Conservation (phyloP, 345 rosid genomes). For the Gossypioides kirkii region DNA sequence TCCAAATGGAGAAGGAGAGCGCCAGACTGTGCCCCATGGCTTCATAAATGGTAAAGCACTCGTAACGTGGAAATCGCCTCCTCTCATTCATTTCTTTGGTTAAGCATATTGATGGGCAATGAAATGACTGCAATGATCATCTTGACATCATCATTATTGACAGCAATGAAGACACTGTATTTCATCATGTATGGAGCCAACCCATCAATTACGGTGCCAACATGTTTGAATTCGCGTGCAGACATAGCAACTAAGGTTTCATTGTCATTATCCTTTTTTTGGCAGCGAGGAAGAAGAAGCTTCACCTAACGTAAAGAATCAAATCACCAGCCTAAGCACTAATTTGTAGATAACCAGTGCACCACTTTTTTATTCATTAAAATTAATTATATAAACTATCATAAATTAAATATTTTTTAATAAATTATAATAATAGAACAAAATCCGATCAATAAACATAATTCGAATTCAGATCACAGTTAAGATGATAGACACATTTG, state of each 20-base stretch:
- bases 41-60: neutral
- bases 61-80: neutral
- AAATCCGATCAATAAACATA: too few relatives aligned
- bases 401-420: too few relatives aligned
- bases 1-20: neutral
- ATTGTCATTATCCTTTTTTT: slow-evolving; percentile 8
- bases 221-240: slow-evolving; percentile 15
- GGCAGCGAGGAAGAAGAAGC: neutral
- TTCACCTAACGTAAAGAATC: neutral
- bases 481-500: too few relatives aligned
- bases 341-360: too few relatives aligned
- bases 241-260: slow-evolving; percentile 6
- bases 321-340: too few relatives aligned
- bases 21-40: neutral
- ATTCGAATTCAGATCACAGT: too few relatives aligned
- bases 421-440: too few relatives aligned
- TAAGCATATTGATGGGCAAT: neutral
- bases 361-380: too few relatives aligned
- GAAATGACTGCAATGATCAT: neutral
- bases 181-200: neutral
- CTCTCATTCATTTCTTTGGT: neutral
- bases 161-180: neutral
- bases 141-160: neutral
- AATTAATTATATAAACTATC: too few relatives aligned
- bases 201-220: slow-evolving; percentile 14